Percentiles rank a stretch among this genome's conserved stretches.
These are phyloP conservation scores for Talaromyces trachyspermus DNA, from an alignment of 495 filamentous ascomycete species.

Conservation along the genomic window DNA sequence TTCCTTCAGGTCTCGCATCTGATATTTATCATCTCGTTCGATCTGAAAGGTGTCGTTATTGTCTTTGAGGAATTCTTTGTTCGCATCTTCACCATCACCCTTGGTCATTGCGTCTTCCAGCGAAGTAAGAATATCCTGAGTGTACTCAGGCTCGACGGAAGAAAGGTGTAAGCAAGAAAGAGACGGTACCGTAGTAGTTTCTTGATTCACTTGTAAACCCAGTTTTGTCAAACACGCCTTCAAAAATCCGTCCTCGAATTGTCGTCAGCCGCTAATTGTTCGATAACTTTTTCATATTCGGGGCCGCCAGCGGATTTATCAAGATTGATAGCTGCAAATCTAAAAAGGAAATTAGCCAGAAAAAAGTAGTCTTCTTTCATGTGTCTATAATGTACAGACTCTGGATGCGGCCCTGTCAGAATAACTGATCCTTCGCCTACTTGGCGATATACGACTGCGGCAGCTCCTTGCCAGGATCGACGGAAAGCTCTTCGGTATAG, in stretches of 20 bases:
- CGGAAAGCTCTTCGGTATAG: constrained; percentile 68
- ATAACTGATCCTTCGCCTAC: constrained; percentile 77
- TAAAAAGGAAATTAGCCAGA: constrained; percentile 27
- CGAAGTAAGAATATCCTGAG: constrained; percentile 57
- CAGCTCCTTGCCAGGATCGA: constrained; percentile 62
- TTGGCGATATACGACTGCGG: constrained; percentile 82
- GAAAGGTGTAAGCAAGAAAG: constrained; percentile 84
- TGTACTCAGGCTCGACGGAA: constrained; percentile 53
- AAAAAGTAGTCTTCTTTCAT: not conserved
- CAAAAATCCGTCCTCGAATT: constrained; percentile 64
- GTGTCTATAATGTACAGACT: constrained; percentile 48
- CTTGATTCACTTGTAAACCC: constrained; percentile 67
- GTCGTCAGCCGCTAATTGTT: constrained; percentile 65
- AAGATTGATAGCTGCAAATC: constrained; percentile 79
- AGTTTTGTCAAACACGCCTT: constrained; percentile 77
- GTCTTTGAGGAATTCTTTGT: constrained; percentile 69
- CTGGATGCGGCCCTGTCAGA: constrained; percentile 86
- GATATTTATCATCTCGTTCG: constrained; percentile 54
- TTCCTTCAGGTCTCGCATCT: constrained; percentile 46
- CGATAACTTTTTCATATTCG: constrained; percentile 60
- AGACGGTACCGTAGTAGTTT: constrained; percentile 63
- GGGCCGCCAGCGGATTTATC: constrained; percentile 52
- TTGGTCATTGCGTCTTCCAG: constrained; percentile 61
- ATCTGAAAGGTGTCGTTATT: constrained; percentile 83
- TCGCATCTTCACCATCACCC: no score